Percentiles rank a stretch among this genome's conserved stretches.
Conservation (phyloP, 2,329 filamentous ascomycete species). For the Furcasterigmium furcatum region DNA sequence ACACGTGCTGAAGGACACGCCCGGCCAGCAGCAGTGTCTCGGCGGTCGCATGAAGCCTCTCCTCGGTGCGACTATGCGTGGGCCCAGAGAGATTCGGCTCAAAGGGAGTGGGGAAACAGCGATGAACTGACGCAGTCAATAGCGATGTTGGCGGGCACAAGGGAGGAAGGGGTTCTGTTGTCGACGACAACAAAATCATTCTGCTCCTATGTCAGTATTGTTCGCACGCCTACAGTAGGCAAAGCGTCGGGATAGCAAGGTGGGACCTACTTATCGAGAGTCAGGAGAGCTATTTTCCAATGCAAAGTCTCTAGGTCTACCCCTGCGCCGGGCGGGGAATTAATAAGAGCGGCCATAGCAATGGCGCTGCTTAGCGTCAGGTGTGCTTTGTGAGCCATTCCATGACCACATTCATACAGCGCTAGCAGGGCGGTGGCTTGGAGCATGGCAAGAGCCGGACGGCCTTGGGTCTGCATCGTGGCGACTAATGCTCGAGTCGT, state of each 20-base stretch:
- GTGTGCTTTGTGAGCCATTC: not conserved
- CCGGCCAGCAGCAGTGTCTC: not conserved
- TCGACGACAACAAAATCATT: not conserved
- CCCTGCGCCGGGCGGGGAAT: not conserved
- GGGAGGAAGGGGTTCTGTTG: not conserved
- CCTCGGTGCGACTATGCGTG: not conserved
- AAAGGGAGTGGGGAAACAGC: not conserved
- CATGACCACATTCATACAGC: not conserved
- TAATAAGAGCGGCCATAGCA: not conserved
- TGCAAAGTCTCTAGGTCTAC: not conserved
- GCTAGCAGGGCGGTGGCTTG: not conserved
- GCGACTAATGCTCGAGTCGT: not conserved
- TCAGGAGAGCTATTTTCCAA: not conserved
- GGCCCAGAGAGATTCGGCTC: not conserved
- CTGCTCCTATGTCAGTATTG: not conserved
- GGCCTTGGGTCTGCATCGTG: not conserved
- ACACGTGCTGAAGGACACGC: not conserved
- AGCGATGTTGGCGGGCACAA: not conserved
- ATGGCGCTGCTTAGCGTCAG: not conserved
- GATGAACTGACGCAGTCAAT: not conserved
- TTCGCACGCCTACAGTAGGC: not conserved
- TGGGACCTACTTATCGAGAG: not conserved
- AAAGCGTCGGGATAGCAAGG: not conserved
- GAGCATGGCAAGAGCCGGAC: not conserved
- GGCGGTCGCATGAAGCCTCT: not conserved